Base-by-base conservation (phyloP, 108 stramenopile species). In the Epithemia pelagica region DNA sequence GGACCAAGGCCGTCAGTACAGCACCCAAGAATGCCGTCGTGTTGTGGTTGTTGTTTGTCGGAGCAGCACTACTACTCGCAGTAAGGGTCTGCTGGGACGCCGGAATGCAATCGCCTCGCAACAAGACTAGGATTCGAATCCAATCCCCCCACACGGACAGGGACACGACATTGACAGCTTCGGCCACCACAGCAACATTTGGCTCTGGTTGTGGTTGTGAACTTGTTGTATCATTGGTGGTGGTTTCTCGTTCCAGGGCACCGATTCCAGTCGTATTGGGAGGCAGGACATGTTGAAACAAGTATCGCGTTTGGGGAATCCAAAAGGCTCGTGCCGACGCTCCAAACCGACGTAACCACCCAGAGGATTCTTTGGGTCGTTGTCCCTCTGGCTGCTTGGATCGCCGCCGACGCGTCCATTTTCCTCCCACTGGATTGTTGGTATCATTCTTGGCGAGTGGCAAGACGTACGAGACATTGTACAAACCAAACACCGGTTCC, bases 361-460 rank as follows among this genome's bases (percentile, higher is more conserved):
- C 37, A 46, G 37, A 5, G 15, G 5, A 10, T 5, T 5, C 15
- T 5, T 46, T 46, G 37, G 10, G 37, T 10, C 37, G 10, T 10
- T 15, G 37, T 10, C 37, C 37, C 37, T 15, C 37, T 10, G 10
- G 10, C 37, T 15, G 37, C 5, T 15, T 5, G 15, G 10, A 15
- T 10, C 37, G 37, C 5, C 37, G 37, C 23, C 59, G 58, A 21
- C 89, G 79, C 30, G 89, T 87, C 89, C 89, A 90, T 70, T 85
- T 85, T 2, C 89, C 89, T 25, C 89, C 89, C 24, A 87, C 89
- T 8, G 89, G 89, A 70, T 87, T 87, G n/a, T n/a, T n/a, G n/a
- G n/a, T n/a, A 0, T 89, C 82, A 22, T 75, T 74, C 20, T 70
- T 65, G 27, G 64, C 77, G n/a, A 37, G 29, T 8, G 85, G 66